phyloP scores from a whole-genome alignment of 2,329 filamentous ascomycete species.

The Colletotrichum lupini region DNA sequence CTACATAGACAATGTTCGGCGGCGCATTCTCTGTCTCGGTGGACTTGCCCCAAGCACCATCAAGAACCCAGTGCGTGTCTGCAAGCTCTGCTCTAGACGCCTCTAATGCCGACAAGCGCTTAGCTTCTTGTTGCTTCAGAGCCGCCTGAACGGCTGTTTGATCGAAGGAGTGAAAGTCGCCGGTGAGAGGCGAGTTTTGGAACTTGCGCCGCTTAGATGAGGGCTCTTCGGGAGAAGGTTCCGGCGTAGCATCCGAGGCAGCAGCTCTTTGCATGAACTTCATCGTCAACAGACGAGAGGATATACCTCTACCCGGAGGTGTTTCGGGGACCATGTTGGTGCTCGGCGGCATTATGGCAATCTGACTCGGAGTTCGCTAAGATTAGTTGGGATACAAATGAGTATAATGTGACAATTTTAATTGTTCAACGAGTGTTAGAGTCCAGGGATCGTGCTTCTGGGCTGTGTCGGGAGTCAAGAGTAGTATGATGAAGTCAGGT shows the following conservation, averaged over 20 bases:
- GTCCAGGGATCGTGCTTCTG: background rate
- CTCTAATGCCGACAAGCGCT: constrained; percentile 70
- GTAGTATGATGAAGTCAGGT: background rate
- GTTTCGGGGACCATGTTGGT: constrained; percentile 60
- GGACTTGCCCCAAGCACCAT: constrained; percentile 50
- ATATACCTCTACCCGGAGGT: constrained; percentile 73
- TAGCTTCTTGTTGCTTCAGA: constrained; percentile 74
- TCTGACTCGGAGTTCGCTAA: background rate
- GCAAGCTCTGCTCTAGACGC: constrained; percentile 70
- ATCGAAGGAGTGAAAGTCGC: constrained; percentile 60
- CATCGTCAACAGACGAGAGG: constrained; percentile 90
- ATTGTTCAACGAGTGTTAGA: background rate
- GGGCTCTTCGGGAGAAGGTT: constrained; percentile 59
- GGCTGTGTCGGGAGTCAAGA: background rate
- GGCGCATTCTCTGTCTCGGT: constrained; percentile 41
- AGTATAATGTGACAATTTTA: background rate
- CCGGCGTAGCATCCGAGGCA: constrained; percentile 62
- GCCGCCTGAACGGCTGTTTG: constrained; percentile 71
- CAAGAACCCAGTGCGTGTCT: constrained; percentile 82
- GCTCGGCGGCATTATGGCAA: constrained; percentile 24
- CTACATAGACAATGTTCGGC: constrained; percentile 69
- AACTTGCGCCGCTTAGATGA: constrained; percentile 73
- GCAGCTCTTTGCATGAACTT: constrained; percentile 96
- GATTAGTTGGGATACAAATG: background rate
- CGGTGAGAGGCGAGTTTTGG: constrained; percentile 45